A percentile compares a stretch with the other conserved stretches of the same genome.
phyloP scores from a whole-genome alignment of 352 stramenopile genomes.

The Pythium apleroticum region DNA sequence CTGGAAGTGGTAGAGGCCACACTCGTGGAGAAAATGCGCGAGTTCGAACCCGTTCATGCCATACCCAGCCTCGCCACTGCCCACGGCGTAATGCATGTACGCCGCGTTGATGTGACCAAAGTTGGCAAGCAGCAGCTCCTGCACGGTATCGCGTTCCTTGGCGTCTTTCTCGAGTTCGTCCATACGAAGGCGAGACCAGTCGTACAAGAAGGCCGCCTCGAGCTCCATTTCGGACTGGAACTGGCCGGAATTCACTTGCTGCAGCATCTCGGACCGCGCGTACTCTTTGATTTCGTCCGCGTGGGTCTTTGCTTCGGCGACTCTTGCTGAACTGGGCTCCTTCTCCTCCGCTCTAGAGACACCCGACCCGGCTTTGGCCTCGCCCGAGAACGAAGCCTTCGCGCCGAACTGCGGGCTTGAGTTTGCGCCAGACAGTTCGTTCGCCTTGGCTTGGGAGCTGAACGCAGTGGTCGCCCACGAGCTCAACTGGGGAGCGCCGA shows the following conservation, averaged over 20 bases:
- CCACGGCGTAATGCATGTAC: slow-evolving; percentile 77
- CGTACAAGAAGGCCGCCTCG: slow-evolving; percentile 79
- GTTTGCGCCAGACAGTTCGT: neutral
- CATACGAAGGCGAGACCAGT: slow-evolving; percentile 56
- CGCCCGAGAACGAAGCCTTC: slow-evolving; percentile 3
- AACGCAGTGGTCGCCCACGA: slow-evolving; percentile 68
- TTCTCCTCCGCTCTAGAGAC: slow-evolving; percentile 15
- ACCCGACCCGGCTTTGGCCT: slow-evolving; percentile 12
- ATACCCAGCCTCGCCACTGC: slow-evolving; percentile 61
- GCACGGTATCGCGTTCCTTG: slow-evolving; percentile 46
- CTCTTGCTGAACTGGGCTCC: slow-evolving; percentile 1
- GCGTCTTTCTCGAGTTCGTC: slow-evolving; percentile 57
- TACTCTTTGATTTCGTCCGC: slow-evolving; percentile 66
- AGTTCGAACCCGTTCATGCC: slow-evolving; percentile 71
- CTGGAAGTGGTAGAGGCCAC: slow-evolving; percentile 41
- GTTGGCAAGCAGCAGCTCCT: slow-evolving; percentile 56
- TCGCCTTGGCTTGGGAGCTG: slow-evolving; percentile 27
- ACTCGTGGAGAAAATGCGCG: slow-evolving; percentile 77
- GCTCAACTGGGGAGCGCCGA: slow-evolving; percentile 66
- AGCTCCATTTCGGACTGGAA: slow-evolving; percentile 81
- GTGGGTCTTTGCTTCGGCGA: slow-evolving; percentile 31
- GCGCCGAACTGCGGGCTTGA: neutral
- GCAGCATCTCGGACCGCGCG: slow-evolving; percentile 60
- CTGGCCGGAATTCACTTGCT: slow-evolving; percentile 75
- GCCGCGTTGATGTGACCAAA: slow-evolving; percentile 55